Evolutionary conservation across 495 filamentous ascomycete genomes (phyloP), one percentile per base, ranked within the genome.

Genomic region (Penicillium cataractarum): DNA sequence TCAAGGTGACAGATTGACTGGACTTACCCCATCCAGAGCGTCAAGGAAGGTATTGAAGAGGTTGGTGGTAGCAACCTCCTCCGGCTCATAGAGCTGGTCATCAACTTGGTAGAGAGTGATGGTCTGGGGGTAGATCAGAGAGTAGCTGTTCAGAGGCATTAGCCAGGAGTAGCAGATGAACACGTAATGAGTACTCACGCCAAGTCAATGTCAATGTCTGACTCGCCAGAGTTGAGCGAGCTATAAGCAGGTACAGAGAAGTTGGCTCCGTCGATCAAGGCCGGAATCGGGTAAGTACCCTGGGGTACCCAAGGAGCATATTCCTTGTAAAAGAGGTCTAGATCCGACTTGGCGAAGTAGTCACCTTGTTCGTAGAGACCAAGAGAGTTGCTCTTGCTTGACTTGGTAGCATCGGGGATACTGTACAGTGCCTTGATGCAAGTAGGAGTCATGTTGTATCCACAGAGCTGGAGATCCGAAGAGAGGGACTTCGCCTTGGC

Each of bases 51-150:
- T 77, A 59, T 77, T 76, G 65, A 79, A 82, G 26, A 82, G 76
- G 15, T 77, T 78, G 44, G 76, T 80, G 37, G 75, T 73, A 61
- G 65, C 79, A 39, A 71, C 69, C 40, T 70, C 69, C 40, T 64
- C 55, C 10, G 69, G 71, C 24, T 76, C 67, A 55, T 81, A 79
- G 57, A 77, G 75, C 46, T 80, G 73, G 62, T 86, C 83, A 61
- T 86, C 85, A 0, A 78, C 78, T 60, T 88, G 84, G 63, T 80
- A 87, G 12, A 88, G 74, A 32, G 83, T 82, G 0, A 84, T 76
- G 1, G 74, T 77, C 60, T 87, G 86, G 4, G 85, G 85, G 55
- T 81, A 85, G 63, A 86, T 75, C 21, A 77, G 55, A 5, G 78
- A 53, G 60, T 76, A 80, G 19, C 69, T 71, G 50, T 32, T 15